Conservation (phyloP, 2,329 filamentous ascomycete genomes). For the Clonostachys rosea region DNA sequence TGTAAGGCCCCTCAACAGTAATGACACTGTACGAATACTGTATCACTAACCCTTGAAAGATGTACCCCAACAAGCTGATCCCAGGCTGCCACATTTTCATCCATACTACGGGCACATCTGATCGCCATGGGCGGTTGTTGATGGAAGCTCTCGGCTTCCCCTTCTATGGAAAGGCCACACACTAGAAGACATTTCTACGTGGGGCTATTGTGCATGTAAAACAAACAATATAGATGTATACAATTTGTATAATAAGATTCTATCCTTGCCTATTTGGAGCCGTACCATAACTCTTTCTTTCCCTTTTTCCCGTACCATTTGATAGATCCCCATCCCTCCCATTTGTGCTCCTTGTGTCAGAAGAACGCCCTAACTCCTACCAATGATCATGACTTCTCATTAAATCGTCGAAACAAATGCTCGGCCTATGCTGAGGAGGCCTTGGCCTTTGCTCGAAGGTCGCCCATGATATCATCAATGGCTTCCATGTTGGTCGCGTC, state of each 20-base stretch:
- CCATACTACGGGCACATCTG: constrained; percentile 79
- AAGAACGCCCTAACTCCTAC: too few species aligned
- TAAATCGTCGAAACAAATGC: constrained; percentile 1
- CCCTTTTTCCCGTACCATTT: too few species aligned
- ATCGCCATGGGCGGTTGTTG: constrained; percentile 78
- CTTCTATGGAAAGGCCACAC: constrained; percentile 70
- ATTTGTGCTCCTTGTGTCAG: too few species aligned
- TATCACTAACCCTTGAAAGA: constrained; percentile 27
- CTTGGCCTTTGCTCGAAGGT: constrained; percentile 51
- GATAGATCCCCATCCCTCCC: too few species aligned
- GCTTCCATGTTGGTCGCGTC: constrained; percentile 85
- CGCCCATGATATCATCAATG: constrained; percentile 70
- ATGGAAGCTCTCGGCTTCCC: constrained; percentile 47
- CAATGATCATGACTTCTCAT: background rate
- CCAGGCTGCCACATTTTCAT: constrained; percentile 81
- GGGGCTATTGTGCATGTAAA: too few species aligned
- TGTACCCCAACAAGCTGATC: constrained; percentile 67
- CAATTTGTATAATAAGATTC: too few species aligned
- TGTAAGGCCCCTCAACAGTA: constrained; percentile 47
- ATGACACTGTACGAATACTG: constrained; percentile 5
- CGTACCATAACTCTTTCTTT: too few species aligned
- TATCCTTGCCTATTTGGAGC: too few species aligned
- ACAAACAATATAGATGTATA: too few species aligned
- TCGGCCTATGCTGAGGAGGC: constrained; percentile 10
- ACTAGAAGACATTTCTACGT: constrained; percentile 9